Conservation (phyloP, 129 eudicot genomes). For the Tagetes patula region DNA sequence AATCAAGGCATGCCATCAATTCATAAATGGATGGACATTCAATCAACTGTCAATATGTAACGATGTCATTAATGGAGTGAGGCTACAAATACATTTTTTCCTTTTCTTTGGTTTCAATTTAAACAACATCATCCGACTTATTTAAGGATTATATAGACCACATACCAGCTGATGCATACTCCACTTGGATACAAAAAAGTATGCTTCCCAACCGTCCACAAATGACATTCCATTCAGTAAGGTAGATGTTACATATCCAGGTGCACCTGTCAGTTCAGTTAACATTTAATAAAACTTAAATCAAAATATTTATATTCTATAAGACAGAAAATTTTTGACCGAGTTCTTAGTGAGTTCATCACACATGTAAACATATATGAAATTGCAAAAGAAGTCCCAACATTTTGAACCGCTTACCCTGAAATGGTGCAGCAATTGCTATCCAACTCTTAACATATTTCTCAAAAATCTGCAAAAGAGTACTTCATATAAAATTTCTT, state of each 20-base stretch:
- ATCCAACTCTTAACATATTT: conserved; percentile 95
- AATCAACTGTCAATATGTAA: conserved; percentile 55
- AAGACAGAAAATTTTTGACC: conserved; percentile 5
- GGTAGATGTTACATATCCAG: conserved; percentile 90
- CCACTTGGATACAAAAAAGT: conserved; percentile 94
- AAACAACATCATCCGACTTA: background rate
- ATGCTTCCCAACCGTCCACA: conserved; percentile 88
- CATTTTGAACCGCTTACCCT: conserved; percentile 47
- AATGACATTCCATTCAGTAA: conserved; percentile 85
- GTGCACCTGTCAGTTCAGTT: conserved; percentile 68
- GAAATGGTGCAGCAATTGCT: conserved; percentile 96
- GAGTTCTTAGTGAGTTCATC: background rate
- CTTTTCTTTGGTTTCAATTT: background rate
- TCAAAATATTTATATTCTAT: background rate
- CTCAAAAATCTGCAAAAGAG: conserved; percentile 72
- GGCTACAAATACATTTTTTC: background rate
- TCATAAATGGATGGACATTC: conserved; percentile 98
- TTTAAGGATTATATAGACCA: background rate
- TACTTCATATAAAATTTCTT: conserved; percentile 4
- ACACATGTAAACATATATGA: background rate
- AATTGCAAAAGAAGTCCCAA: background rate
- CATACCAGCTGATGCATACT: conserved; percentile 99
- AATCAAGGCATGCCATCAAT: conserved; percentile 80
- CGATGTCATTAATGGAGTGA: conserved; percentile 2
- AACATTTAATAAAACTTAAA: background rate